These are phyloP conservation scores for Sporothrix brasiliensis DNA, from an alignment of 2,329 filamentous ascomycete genomes.

Conservation along the genomic window DNA sequence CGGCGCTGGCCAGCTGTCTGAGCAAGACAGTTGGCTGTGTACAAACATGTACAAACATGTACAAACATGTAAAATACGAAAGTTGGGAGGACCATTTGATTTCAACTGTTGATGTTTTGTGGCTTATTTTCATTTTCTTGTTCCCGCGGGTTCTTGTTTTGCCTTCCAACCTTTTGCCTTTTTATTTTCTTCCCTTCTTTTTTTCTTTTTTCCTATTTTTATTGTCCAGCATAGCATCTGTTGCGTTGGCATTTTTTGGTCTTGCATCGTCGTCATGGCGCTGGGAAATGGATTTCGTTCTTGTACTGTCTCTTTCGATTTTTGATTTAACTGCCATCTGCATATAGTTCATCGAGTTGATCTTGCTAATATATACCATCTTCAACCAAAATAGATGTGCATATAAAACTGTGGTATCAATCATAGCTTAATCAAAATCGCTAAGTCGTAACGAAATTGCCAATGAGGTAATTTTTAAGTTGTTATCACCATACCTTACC, in stretches of 20 bases:
- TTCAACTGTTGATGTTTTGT: slow-evolving; percentile 14
- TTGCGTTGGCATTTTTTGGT: slow-evolving; percentile 14
- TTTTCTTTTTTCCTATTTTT: background rate
- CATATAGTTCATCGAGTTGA: slow-evolving; percentile 18
- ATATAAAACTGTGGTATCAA: background rate
- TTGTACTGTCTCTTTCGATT: background rate
- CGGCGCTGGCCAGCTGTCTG: slow-evolving; percentile 37
- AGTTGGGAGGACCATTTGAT: background rate
- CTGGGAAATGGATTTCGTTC: background rate
- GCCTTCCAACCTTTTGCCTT: background rate
- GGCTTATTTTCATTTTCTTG: background rate
- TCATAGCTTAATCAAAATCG: background rate
- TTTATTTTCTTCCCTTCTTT: slow-evolving; percentile 6
- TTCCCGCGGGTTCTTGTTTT: slow-evolving; percentile 1
- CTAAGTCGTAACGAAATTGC: background rate
- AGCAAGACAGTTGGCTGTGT: background rate
- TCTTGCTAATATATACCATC: slow-evolving; percentile 21
- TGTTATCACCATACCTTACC: background rate
- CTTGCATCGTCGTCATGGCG: slow-evolving; percentile 14
- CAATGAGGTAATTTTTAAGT: background rate
- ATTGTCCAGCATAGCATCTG: slow-evolving; percentile 18
- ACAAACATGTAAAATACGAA: background rate
- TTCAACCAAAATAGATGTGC: background rate
- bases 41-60: background rate
- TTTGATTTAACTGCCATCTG: slow-evolving; percentile 18